Evolutionary conservation across 225 moss, liverwort and hornwort genomes (phyloP).

Genomic region (Pleurozium schreberi): DNA sequence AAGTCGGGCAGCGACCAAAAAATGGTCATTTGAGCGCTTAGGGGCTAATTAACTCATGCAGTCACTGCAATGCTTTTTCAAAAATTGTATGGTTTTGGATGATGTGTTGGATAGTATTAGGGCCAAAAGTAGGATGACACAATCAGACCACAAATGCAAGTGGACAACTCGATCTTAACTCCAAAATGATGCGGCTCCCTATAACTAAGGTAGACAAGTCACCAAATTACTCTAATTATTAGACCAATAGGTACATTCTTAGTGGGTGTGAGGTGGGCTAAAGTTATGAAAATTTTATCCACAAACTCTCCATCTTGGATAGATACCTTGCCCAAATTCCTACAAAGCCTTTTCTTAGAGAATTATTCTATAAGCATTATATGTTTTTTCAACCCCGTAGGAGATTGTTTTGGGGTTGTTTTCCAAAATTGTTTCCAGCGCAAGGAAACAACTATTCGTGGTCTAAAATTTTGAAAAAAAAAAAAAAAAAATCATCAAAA

Average conservation of each 20-base stretch:
- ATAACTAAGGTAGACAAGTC: neutral
- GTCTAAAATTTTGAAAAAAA: no score
- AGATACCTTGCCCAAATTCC: neutral
- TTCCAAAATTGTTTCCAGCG: no score
- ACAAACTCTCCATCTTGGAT: neutral
- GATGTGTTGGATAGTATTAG: neutral
- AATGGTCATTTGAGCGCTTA: no score
- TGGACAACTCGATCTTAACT: no score
- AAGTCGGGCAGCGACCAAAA: no score
- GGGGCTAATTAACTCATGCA: neutral
- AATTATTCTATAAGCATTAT: no score
- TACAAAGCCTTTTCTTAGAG: accelerated
- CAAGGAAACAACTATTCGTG: no score
- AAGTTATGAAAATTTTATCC: neutral
- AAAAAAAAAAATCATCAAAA: no score
- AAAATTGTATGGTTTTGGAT: accelerated
- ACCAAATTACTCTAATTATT: neutral
- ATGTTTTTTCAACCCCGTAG: no score
- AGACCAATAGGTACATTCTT: neutral
- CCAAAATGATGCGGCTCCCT: accelerated
- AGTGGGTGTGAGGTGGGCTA: accelerated
- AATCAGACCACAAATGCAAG: accelerated
- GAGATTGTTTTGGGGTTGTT: no score
- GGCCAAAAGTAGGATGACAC: neutral
- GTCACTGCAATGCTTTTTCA: neutral